phyloP scores from a whole-genome alignment of 305 asterid genomes.

The Rubia occidens region DNA sequence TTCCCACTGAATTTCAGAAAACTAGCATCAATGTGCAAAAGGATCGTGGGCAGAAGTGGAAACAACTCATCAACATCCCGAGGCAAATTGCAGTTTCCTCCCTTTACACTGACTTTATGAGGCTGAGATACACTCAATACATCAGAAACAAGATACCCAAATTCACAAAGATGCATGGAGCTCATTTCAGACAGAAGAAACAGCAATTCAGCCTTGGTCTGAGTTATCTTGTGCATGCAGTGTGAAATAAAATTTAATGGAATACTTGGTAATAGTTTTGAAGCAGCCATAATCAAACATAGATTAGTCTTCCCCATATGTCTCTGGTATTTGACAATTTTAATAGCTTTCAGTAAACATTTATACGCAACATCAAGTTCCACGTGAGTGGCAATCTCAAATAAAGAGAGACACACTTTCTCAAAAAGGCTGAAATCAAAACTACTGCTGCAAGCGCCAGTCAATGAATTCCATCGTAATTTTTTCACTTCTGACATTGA shows the following conservation, averaged over 20 bases:
- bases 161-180: constrained; percentile 58
- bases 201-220: constrained; percentile 53
- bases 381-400: constrained; percentile 36
- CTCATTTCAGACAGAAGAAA: constrained; percentile 49
- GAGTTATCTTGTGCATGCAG: constrained; percentile 45
- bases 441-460: constrained; percentile 28
- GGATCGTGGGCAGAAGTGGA: constrained; percentile 62
- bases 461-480: constrained; percentile 19
- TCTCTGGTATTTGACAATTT: constrained; percentile 38
- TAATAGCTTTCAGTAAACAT: constrained; percentile 71
- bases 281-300: constrained; percentile 42
- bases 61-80: constrained; percentile 51
- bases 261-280: constrained; percentile 47
- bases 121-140: constrained; percentile 30
- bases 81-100: constrained; percentile 24
- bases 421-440: constrained; percentile 44
- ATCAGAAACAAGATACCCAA: constrained; percentile 49
- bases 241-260: constrained; percentile 49
- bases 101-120: constrained; percentile 22
- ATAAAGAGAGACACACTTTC: constrained; percentile 38
- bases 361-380: constrained; percentile 55
- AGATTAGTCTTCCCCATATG: constrained; percentile 31
- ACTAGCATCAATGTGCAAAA: constrained; percentile 40
- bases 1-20: constrained; percentile 40
- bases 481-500: constrained; percentile 27